Percentiles rank a stretch among this genome's conserved stretches.
phyloP scores from a whole-genome alignment of 2,329 filamentous ascomycete species.

The Apiospora saccharicola region DNA sequence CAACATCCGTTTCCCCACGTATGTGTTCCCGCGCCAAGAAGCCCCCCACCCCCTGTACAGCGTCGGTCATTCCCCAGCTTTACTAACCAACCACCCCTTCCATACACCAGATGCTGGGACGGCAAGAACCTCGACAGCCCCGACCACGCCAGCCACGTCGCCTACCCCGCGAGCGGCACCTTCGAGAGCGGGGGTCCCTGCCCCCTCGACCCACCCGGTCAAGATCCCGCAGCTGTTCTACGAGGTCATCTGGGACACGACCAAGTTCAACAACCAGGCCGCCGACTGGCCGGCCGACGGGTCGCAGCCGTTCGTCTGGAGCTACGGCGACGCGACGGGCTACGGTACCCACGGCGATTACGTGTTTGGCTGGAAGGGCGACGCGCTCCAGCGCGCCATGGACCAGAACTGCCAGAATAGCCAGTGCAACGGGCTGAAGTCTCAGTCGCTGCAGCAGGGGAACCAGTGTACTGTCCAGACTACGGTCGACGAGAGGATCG shows the following conservation, averaged over 20 bases:
- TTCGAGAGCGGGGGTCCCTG: slow-evolving; percentile 40
- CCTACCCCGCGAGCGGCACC: slow-evolving; percentile 48
- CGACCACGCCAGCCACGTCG: slow-evolving; percentile 59
- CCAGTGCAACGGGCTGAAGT: slow-evolving; percentile 35
- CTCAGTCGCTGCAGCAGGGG: slow-evolving; percentile 33
- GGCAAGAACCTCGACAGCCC: slow-evolving; percentile 55
- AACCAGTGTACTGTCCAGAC: slow-evolving; percentile 35
- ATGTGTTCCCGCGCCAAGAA: slow-evolving; percentile 9
- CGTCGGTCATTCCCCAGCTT: slow-evolving; percentile 26
- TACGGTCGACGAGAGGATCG: slow-evolving; percentile 34
- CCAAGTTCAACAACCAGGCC: slow-evolving; percentile 42
- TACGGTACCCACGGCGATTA: slow-evolving; percentile 47
- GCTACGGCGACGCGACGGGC: slow-evolving; percentile 41
- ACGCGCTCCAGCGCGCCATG: slow-evolving; percentile 43
- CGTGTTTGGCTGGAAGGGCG: slow-evolving; percentile 45
- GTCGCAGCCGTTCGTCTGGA: slow-evolving; percentile 42
- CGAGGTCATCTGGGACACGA: slow-evolving; percentile 50
- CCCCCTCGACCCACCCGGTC: slow-evolving; percentile 40
- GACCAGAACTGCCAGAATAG: slow-evolving; percentile 44
- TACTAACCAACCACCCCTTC: slow-evolving; percentile 34
- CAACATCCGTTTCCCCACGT: slow-evolving; percentile 54
- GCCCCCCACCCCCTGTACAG: slow-evolving; percentile 30
- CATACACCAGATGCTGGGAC: slow-evolving; percentile 55
- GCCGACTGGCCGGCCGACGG: slow-evolving; percentile 45
- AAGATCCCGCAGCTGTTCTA: slow-evolving; percentile 50